Evolutionary conservation across 2,329 filamentous ascomycete species (phyloP).

Genomic region (Curvularia spicifera): DNA sequence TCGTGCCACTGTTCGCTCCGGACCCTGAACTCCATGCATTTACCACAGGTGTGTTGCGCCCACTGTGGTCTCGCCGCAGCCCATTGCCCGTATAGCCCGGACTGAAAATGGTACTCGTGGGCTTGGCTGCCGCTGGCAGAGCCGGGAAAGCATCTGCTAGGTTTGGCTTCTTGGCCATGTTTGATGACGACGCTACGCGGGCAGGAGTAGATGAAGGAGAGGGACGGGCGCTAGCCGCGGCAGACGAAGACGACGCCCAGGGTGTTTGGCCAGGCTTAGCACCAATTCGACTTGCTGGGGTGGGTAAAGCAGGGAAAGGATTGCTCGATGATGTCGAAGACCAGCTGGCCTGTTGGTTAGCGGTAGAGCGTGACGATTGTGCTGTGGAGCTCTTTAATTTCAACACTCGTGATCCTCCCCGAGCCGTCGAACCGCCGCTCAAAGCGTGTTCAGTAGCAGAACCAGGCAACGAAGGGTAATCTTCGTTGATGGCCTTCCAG

Average conservation of each 20-base stretch:
- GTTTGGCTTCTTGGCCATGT: conserved; percentile 34
- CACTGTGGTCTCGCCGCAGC: conserved; percentile 52
- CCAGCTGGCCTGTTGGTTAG: conserved; percentile 64
- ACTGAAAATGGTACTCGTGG: conserved; percentile 61
- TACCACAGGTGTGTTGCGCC: conserved; percentile 44
- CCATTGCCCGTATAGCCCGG: conserved; percentile 57
- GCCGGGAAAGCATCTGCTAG: conserved; percentile 76
- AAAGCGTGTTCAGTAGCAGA: conserved; percentile 56
- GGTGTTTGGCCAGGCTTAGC: conserved; percentile 47
- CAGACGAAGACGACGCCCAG: conserved; percentile 44
- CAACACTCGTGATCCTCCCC: conserved; percentile 66
- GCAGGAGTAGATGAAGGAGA: conserved; percentile 51
- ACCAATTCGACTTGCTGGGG: conserved; percentile 39
- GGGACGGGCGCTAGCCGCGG: conserved; percentile 38
- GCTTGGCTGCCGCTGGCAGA: conserved; percentile 77
- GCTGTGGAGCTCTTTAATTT: conserved; percentile 73
- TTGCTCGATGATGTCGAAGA: conserved; percentile 52
- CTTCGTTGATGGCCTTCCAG: conserved; percentile 94
- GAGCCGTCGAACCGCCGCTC: conserved; percentile 54
- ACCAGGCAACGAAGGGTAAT: conserved; percentile 87
- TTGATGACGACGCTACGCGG: conserved; percentile 38
- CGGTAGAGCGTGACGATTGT: conserved; percentile 68
- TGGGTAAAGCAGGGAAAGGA: conserved; percentile 43
- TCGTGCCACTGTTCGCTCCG: conserved; percentile 34
- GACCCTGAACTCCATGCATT: conserved; percentile 51